Evolutionary conservation across 2,329 filamentous ascomycete species (phyloP).

Genomic region (Hypomyces perniciosus): DNA sequence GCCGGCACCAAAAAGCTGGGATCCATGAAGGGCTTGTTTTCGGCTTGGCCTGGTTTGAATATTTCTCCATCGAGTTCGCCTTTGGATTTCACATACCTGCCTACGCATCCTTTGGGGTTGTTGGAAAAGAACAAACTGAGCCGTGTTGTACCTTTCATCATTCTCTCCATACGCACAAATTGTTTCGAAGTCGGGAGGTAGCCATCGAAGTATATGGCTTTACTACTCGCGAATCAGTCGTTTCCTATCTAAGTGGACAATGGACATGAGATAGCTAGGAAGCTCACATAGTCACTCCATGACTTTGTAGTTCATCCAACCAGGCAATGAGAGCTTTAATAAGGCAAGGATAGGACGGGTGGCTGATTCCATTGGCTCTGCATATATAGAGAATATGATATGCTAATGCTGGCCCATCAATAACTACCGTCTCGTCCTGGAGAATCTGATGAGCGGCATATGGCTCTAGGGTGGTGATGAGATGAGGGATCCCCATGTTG

Average conservation of each 20-base stretch:
- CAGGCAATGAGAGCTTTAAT: conserved; percentile 54
- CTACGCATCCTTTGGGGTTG: conserved; percentile 22
- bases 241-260: background rate
- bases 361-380: conserved; percentile 42
- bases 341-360: conserved; percentile 59
- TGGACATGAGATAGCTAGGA: background rate
- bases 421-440: conserved; percentile 38
- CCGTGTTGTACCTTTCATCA: conserved; percentile 51
- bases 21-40: conserved; percentile 34
- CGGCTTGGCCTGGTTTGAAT: conserved; percentile 20
- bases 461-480: conserved; percentile 47
- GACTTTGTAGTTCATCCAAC: conserved; percentile 52
- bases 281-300: conserved; percentile 57
- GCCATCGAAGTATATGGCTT: conserved; percentile 80
- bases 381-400: conserved; percentile 63
- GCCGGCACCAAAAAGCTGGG: conserved; percentile 73
- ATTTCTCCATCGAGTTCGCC: conserved; percentile 15
- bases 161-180: conserved; percentile 53
- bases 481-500: conserved; percentile 54
- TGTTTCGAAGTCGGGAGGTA: conserved; percentile 65
- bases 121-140: conserved; percentile 42
- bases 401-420: conserved; percentile 76
- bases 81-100: conserved; percentile 16
- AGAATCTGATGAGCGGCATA: conserved; percentile 43
- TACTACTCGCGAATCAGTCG: conserved; percentile 20